These are phyloP conservation scores for Fusarium nematophilum DNA, from an alignment of 2,329 filamentous ascomycete genomes.

Conservation along the genomic window DNA sequence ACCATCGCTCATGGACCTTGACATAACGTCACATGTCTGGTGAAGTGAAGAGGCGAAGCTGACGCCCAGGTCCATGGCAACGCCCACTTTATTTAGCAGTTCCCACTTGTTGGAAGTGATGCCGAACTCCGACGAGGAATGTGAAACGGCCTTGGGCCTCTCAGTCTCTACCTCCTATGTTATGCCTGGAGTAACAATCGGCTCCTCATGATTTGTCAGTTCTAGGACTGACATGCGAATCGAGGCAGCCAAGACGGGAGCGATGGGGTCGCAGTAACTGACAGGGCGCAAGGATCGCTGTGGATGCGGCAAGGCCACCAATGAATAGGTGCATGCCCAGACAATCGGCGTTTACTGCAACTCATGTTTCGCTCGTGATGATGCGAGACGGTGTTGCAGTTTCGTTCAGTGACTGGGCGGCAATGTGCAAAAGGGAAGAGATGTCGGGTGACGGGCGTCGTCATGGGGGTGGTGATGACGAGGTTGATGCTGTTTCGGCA, in stretches of 20 bases:
- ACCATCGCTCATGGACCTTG: not conserved
- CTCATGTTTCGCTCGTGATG: not conserved
- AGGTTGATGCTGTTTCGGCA: not conserved
- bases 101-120: constrained; percentile 22
- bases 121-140: constrained; percentile 8
- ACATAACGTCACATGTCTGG: not conserved
- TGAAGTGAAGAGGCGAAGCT: too few relatives aligned
- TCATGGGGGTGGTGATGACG: not conserved
- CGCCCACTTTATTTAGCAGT: not conserved
- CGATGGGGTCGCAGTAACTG: constrained; percentile 12
- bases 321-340: not conserved
- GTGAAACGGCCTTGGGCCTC: constrained; percentile 6
- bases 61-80: not conserved
- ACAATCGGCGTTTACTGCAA: not conserved
- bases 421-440: constrained; percentile 19
- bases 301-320: not conserved
- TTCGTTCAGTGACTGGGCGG: constrained; percentile 1
- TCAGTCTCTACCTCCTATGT: too few relatives aligned
- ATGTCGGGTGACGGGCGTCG: not conserved
- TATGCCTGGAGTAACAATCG: too few relatives aligned
- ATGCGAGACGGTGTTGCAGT: not conserved
- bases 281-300: constrained; percentile 18
- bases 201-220: not conserved
- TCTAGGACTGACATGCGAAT: not conserved
- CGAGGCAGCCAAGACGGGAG: constrained; percentile 1